Evolutionary conservation across 208 protist genomes (phyloP).

Genomic region (Tritrichomonas musculus): DNA sequence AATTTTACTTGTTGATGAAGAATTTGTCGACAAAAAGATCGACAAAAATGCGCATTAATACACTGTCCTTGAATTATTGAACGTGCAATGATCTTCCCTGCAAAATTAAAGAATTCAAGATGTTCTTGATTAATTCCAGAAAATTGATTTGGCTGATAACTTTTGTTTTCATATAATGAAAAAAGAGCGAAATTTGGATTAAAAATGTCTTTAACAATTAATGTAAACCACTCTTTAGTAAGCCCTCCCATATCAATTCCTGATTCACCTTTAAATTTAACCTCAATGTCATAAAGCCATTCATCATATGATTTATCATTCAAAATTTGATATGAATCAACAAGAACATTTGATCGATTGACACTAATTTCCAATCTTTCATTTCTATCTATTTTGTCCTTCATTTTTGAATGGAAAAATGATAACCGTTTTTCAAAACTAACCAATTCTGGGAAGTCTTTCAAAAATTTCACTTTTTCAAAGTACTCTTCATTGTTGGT

Average conservation of each 20-base stretch:
- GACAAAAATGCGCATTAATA: slow-evolving; percentile 90
- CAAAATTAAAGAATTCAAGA: slow-evolving; percentile 89
- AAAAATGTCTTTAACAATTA: slow-evolving; percentile 40
- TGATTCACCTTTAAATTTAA: slow-evolving; percentile 44
- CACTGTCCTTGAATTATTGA: slow-evolving; percentile 72
- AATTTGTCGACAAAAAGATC: slow-evolving; percentile 93
- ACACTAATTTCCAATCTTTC: background rate
- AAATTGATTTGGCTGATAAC: slow-evolving; percentile 86
- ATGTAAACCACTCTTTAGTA: slow-evolving; percentile 42
- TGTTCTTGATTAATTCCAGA: slow-evolving; percentile 85
- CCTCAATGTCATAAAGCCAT: background rate
- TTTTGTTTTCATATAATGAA: slow-evolving; percentile 34
- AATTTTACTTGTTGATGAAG: slow-evolving; percentile 74
- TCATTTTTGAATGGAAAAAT: background rate
- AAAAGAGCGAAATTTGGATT: slow-evolving; percentile 45
- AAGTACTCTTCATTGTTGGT: background rate
- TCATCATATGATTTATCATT: background rate
- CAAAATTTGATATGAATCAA: background rate
- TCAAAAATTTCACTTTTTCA: background rate
- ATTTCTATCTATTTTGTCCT: background rate
- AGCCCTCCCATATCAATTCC: slow-evolving; percentile 43
- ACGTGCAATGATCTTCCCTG: slow-evolving; percentile 61
- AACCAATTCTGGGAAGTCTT: background rate
- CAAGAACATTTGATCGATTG: background rate
- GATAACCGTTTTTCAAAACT: background rate